Evolutionary conservation across 148 eudicot species (phyloP), one percentile per base, ranked within the genome.

Genomic region (Suaeda aralocaspica): DNA sequence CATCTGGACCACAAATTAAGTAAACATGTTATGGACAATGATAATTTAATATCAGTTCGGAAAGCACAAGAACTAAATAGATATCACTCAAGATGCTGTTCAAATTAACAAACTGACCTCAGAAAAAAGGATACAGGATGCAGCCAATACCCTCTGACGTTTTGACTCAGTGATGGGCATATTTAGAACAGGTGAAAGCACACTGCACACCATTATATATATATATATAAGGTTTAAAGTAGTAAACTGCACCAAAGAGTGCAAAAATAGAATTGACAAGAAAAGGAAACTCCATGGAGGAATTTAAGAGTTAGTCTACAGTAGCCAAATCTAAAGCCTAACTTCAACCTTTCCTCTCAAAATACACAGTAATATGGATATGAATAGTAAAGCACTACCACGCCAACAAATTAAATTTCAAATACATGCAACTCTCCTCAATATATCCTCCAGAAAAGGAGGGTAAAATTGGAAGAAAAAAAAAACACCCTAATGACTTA

Each of bases 141-240:
- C 90, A 76, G 89, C 99, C 83, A 95, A 76, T 45, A 95, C 99
- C 82, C 99, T 81, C 84, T 95, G 99, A 73, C 99, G 81, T 82
- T 87, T 95, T 66, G 97, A 84, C 84, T 95, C 97, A 6, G 97
- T 80, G 67, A 95, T 86, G 64, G 97, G 93, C 93, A 88, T 87
- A 82, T 91, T 91, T 65, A 95, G 78, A 64, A 95, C 79, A 57
- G 99, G 99, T 60, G 99, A 91, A 75, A 95, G 91, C 74, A 95
- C 99, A 74, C 99, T 95, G 97, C 77, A 85, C 12, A 79, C 15
- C 69, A 80, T 62, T 24, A 64, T 39, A 36, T 36, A 36, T 36
- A 36, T 36, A 8, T 1, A 49, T 46, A 49, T 18, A 0, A 3
- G 19, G 24, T 49, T 49, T 18, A 49, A 4, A 18, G 2, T 1